These are phyloP conservation scores for Phytophthora cactorum DNA, from an alignment of 352 stramenopile species.

Conservation along the genomic window DNA sequence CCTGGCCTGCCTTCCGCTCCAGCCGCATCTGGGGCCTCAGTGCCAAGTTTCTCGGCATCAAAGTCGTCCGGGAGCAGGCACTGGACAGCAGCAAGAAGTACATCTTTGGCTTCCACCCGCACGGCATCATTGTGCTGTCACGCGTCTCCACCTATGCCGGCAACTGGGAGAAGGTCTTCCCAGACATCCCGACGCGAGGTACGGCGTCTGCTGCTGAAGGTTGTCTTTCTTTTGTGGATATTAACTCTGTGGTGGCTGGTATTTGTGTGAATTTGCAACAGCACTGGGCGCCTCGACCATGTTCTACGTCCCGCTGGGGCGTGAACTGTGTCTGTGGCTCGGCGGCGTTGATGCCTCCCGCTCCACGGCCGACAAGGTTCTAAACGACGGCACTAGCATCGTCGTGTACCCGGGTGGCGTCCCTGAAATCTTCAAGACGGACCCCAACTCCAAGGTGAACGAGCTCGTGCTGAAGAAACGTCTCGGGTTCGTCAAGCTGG, in stretches of 20 bases:
- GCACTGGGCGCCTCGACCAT: constrained; percentile 69
- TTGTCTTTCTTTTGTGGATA: neutral
- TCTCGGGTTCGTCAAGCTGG: constrained; percentile 84
- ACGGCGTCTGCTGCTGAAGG: neutral
- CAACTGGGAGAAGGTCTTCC: constrained; percentile 79
- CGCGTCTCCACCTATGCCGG: constrained; percentile 69
- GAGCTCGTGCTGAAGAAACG: constrained; percentile 79
- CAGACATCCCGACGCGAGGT: constrained; percentile 60
- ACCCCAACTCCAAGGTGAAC: constrained; percentile 79
- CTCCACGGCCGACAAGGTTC: constrained; percentile 74
- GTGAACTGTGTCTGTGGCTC: constrained; percentile 76
- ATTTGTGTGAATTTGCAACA: constrained; percentile 19
- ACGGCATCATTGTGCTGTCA: constrained; percentile 80
- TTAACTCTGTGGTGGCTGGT: constrained; percentile 2
- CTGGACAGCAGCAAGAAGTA: constrained; percentile 74
- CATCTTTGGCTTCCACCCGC: constrained; percentile 78
- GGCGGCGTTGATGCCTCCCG: constrained; percentile 77
- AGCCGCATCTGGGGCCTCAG: constrained; percentile 57
- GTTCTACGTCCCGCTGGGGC: constrained; percentile 71
- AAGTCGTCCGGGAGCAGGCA: constrained; percentile 69
- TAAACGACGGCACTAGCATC: constrained; percentile 71
- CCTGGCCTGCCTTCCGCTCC: constrained; percentile 57
- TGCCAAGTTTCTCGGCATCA: constrained; percentile 56
- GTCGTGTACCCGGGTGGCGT: constrained; percentile 80
- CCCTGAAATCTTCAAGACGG: constrained; percentile 78